Percentiles rank a stretch among this genome's conserved stretches.
Evolutionary conservation across 352 stramenopile genomes (phyloP).

Genomic region (Phytophthora aleatoria): DNA sequence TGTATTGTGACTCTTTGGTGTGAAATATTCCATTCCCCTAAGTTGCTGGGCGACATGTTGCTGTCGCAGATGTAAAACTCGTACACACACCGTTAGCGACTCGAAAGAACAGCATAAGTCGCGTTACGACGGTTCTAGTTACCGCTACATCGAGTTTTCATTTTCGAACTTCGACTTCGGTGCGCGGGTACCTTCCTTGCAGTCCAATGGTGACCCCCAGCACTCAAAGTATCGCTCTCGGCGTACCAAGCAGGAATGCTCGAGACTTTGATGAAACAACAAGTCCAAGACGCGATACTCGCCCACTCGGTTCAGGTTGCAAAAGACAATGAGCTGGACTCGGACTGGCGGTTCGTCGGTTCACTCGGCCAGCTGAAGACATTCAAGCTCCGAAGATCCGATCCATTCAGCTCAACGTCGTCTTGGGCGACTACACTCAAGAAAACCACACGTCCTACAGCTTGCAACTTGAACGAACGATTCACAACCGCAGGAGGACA

Average conservation of each 20-base stretch:
- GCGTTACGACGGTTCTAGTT: not conserved
- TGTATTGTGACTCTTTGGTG: constrained; percentile 11
- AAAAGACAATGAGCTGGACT: constrained; percentile 28
- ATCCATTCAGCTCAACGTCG: constrained; percentile 22
- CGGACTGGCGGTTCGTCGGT: constrained; percentile 40
- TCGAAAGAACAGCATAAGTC: not conserved
- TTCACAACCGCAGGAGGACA: not conserved
- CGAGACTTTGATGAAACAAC: constrained; percentile 39
- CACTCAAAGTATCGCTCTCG: constrained; percentile 33
- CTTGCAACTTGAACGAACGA: constrained; percentile 17
- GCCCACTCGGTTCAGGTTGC: constrained; percentile 22
- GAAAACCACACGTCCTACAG: constrained; percentile 9
- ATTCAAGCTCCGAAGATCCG: constrained; percentile 38
- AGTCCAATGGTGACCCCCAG: constrained; percentile 13
- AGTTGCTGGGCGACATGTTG: not conserved
- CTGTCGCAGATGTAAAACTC: not conserved
- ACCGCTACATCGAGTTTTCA: constrained; percentile 3
- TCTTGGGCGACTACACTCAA: constrained; percentile 29
- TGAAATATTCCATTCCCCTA: not conserved
- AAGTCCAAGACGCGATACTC: constrained; percentile 42
- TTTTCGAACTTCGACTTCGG: constrained; percentile 14
- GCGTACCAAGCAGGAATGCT: constrained; percentile 27
- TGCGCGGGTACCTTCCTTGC: not conserved
- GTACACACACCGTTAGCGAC: no score
- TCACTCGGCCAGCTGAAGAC: constrained; percentile 37